These are phyloP conservation scores for Blastobotrys aristatus DNA, from an alignment of 1,139 yeast species.

Conservation along the genomic window DNA sequence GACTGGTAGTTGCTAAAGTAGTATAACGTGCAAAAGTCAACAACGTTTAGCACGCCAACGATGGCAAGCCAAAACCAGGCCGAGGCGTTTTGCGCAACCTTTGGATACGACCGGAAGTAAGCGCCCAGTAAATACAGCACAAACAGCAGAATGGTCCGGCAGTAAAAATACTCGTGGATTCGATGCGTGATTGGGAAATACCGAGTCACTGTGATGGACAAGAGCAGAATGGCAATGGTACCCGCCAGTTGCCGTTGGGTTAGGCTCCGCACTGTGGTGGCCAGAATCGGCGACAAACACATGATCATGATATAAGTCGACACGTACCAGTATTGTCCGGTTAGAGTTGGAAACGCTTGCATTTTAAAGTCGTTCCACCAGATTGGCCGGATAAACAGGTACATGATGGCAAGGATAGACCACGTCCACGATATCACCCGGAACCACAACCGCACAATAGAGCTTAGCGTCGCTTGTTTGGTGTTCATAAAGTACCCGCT, in stretches of 20 bases:
- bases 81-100: neutral
- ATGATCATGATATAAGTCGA: slow-evolving; percentile 2
- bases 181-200: slow-evolving; percentile 4
- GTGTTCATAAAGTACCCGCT: slow-evolving; percentile 14
- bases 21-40: slow-evolving; percentile 2
- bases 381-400: slow-evolving; percentile 1
- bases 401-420: neutral
- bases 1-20: slow-evolving; percentile 4
- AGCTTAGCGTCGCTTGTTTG: neutral
- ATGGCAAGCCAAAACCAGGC: neutral
- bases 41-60: neutral
- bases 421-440: slow-evolving; percentile 4
- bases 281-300: neutral
- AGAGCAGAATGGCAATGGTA: neutral
- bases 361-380: neutral
- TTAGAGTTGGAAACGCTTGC: slow-evolving; percentile 4
- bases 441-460: slow-evolving; percentile 5
- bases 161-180: slow-evolving; percentile 3
- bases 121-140: slow-evolving; percentile 6
- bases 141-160: neutral
- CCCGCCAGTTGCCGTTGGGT: slow-evolving; percentile 4
- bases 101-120: slow-evolving; percentile 1
- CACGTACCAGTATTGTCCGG: slow-evolving; percentile 7
- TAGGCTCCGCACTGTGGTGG: neutral
- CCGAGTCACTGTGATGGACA: neutral